Evolutionary conservation across 768 basidiomycete species (phyloP).

Genomic region (Boletus bicolor): DNA sequence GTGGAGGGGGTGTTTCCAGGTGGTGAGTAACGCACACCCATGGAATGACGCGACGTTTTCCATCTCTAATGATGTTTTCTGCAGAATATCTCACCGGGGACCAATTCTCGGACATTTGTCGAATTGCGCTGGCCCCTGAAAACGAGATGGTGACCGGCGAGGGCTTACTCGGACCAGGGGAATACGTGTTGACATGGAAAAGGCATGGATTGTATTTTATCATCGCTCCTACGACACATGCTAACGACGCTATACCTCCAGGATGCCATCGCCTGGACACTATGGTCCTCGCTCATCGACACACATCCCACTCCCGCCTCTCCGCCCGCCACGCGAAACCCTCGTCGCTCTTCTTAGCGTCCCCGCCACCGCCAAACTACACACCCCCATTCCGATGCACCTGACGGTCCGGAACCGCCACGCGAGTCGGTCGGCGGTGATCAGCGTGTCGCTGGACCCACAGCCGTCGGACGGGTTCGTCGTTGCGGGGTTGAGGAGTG

Average conservation of each 20-base stretch:
- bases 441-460: slow-evolving; percentile 71
- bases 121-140: slow-evolving; percentile 46
- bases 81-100: slow-evolving; percentile 67
- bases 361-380: slow-evolving; percentile 62
- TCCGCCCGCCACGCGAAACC: slow-evolving; percentile 58
- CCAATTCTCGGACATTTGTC: slow-evolving; percentile 55
- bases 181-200: slow-evolving; percentile 62
- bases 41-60: background rate
- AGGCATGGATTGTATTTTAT: slow-evolving; percentile 39
- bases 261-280: slow-evolving; percentile 45
- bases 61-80: background rate
- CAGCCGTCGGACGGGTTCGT: slow-evolving; percentile 73
- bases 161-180: slow-evolving; percentile 44
- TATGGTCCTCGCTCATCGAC: slow-evolving; percentile 47
- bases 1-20: slow-evolving; percentile 45
- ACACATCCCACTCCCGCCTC: slow-evolving; percentile 54
- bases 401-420: slow-evolving; percentile 66
- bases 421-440: slow-evolving; percentile 59
- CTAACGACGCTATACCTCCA: slow-evolving; percentile 18
- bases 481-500: slow-evolving; percentile 68
- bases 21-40: slow-evolving; percentile 31
- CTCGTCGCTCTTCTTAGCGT: slow-evolving; percentile 64
- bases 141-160: slow-evolving; percentile 25
- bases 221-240: too few species aligned
- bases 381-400: slow-evolving; percentile 53